These are phyloP conservation scores for Sarocladium brachiariae DNA, from an alignment of 2,329 filamentous ascomycete genomes.

Conservation along the genomic window DNA sequence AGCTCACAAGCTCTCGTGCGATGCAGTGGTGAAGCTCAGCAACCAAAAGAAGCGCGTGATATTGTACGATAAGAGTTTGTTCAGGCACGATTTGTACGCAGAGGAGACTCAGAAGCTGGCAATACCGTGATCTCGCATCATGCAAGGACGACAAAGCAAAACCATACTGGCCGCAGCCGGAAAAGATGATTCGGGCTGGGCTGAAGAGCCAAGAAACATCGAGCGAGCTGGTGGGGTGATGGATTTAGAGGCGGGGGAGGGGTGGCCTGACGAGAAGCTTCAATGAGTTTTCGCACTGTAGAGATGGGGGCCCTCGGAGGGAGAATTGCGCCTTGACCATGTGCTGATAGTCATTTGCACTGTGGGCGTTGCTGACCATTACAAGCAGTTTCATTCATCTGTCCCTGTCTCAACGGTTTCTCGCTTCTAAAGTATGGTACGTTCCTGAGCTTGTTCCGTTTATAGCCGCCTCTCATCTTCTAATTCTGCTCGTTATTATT, in stretches of 20 bases:
- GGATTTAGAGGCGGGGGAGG: conserved; percentile 6
- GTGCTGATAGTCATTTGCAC: background rate
- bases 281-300: background rate
- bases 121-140: background rate
- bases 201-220: background rate
- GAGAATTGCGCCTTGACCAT: background rate
- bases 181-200: background rate
- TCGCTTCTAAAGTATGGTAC: too few species aligned
- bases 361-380: background rate
- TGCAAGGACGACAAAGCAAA: background rate
- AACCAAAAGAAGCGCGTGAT: background rate
- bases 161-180: background rate
- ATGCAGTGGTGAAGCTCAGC: background rate
- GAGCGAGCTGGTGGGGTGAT: conserved; percentile 5
- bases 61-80: too few species aligned
- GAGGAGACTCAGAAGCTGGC: background rate
- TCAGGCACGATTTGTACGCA: too few species aligned
- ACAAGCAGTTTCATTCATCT: background rate
- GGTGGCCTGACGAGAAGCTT: conserved; percentile 5
- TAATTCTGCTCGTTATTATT: too few species aligned
- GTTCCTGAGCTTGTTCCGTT: background rate
- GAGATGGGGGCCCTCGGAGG: background rate
- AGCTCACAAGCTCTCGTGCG: background rate
- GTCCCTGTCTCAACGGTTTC: background rate
- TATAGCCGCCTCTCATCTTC: too few species aligned